A percentile compares a stretch with the other conserved stretches of the same genome.
Conservation (phyloP, 1,139 yeast genomes). For the Keqinozyma sinolaborantium region DNA sequence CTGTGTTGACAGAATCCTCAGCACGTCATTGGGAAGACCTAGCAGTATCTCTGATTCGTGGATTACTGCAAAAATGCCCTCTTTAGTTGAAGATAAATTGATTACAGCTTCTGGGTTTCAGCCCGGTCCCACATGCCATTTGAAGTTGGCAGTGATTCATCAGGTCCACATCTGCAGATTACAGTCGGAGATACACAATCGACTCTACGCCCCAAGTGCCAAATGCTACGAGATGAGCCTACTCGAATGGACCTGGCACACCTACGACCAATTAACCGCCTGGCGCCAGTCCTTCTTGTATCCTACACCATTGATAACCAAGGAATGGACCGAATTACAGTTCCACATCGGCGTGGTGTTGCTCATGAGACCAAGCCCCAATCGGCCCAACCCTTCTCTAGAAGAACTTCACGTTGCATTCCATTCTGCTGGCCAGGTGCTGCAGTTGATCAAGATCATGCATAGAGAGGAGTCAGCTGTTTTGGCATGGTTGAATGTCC, state of each 20-base stretch:
- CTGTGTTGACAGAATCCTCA: slow-evolving; percentile 9
- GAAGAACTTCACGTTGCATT: slow-evolving; percentile 10
- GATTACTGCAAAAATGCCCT: slow-evolving; percentile 8
- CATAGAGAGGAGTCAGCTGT: slow-evolving; percentile 10
- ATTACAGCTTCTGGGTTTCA: slow-evolving; percentile 7
- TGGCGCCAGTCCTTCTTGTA: slow-evolving; percentile 7
- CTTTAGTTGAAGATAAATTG: slow-evolving; percentile 8
- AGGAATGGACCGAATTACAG: slow-evolving; percentile 11
- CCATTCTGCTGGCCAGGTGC: slow-evolving; percentile 12
- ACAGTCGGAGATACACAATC: slow-evolving; percentile 10
- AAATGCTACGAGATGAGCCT: too few relatives aligned
- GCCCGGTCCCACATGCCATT: slow-evolving; percentile 8
- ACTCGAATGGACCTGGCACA: slow-evolving; percentile 11
- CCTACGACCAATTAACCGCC: slow-evolving; percentile 8
- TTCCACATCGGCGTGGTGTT: slow-evolving; percentile 10
- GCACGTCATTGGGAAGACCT: slow-evolving; percentile 10
- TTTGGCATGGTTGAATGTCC: slow-evolving; percentile 10
- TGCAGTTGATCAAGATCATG: slow-evolving; percentile 9
- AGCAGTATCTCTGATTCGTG: slow-evolving; percentile 8
- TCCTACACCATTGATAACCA: slow-evolving; percentile 9
- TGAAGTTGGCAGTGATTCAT: slow-evolving; percentile 9
- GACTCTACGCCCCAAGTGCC: slow-evolving; percentile 5
- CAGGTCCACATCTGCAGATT: slow-evolving; percentile 7
- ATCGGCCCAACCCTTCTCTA: slow-evolving; percentile 6
- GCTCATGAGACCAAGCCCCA: slow-evolving; percentile 11